phyloP scores from a whole-genome alignment of 225 moss, liverwort and hornwort genomes.

The Sphagnum contortum region DNA sequence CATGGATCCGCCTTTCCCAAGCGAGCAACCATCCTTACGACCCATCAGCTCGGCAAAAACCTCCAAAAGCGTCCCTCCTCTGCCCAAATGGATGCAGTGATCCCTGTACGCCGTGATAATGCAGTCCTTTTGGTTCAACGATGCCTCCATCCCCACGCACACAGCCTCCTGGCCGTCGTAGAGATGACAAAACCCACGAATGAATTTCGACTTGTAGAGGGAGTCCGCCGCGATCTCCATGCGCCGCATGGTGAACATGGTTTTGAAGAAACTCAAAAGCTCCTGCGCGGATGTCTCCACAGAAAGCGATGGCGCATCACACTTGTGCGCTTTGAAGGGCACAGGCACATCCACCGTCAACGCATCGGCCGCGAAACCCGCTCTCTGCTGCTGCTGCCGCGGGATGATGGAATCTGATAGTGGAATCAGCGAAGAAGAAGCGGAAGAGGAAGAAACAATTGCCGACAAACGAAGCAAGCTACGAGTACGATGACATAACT shows the following conservation, averaged over 20 bases:
- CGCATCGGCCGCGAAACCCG: slow-evolving; percentile 22
- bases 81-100: slow-evolving; percentile 48
- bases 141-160: slow-evolving; percentile 56
- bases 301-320: slow-evolving; percentile 53
- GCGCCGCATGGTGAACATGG: slow-evolving; percentile 48
- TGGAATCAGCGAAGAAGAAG: too few species aligned
- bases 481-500: too few species aligned
- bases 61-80: slow-evolving; percentile 60
- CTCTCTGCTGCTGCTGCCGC: slow-evolving; percentile 5
- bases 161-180: slow-evolving; percentile 64
- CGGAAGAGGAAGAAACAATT: too few species aligned
- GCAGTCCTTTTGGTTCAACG: slow-evolving; percentile 44
- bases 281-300: slow-evolving; percentile 84
- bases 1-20: slow-evolving; percentile 70
- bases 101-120: slow-evolving; percentile 62
- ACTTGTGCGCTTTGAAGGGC: slow-evolving; percentile 72
- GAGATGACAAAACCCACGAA: slow-evolving; percentile 52
- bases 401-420: not conserved
- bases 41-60: slow-evolving; percentile 97
- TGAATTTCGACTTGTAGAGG: slow-evolving; percentile 58
- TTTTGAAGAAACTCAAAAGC: slow-evolving; percentile 59
- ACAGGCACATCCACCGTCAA: slow-evolving; percentile 78
- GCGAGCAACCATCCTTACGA: slow-evolving; percentile 60
- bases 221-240: slow-evolving; percentile 63
- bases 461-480: too few species aligned